phyloP scores from a whole-genome alignment of 345 rosid species.

The Aethionema arabicum region DNA sequence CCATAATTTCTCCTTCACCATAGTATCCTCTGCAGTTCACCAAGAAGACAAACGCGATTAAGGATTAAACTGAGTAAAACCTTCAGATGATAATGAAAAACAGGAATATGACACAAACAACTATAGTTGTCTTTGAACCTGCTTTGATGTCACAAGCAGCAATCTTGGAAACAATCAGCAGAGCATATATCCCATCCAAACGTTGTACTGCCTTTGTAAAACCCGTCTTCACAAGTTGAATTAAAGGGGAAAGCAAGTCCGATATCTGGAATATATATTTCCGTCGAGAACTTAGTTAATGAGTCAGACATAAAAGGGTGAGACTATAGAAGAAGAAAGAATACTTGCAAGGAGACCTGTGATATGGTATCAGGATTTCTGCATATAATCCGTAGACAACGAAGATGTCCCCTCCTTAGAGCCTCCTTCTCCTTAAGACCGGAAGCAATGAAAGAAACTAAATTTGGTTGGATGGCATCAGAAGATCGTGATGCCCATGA shows the following conservation, averaged over 20 bases:
- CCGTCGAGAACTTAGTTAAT: slow-evolving; percentile 26
- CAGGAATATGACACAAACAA: slow-evolving; percentile 9
- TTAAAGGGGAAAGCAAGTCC: slow-evolving; percentile 70
- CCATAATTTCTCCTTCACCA: slow-evolving; percentile 91
- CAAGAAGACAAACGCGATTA: slow-evolving; percentile 26
- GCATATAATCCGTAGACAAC: slow-evolving; percentile 63
- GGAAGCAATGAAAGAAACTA: slow-evolving; percentile 65
- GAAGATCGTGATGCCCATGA: slow-evolving; percentile 75
- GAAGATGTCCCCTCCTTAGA: slow-evolving; percentile 90
- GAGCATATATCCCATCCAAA: slow-evolving; percentile 90
- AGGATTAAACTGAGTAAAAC: slow-evolving; percentile 12
- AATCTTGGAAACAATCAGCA: slow-evolving; percentile 71
- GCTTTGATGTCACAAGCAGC: slow-evolving; percentile 89
- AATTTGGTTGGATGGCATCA: slow-evolving; percentile 62
- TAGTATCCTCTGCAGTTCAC: slow-evolving; percentile 66
- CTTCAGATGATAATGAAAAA: slow-evolving; percentile 11
- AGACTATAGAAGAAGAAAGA: slow-evolving; percentile 14
- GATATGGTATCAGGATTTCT: slow-evolving; percentile 63
- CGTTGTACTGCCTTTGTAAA: slow-evolving; percentile 89
- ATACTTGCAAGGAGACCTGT: slow-evolving; percentile 47
- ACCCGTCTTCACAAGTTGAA: slow-evolving; percentile 92
- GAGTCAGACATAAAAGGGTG: slow-evolving; percentile 16
- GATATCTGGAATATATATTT: slow-evolving; percentile 57
- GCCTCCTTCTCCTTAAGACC: slow-evolving; percentile 95
- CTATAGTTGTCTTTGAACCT: slow-evolving; percentile 43